Base-by-base conservation (phyloP, 179 eudicot genomes). In the Heliamphora pulchella region DNA sequence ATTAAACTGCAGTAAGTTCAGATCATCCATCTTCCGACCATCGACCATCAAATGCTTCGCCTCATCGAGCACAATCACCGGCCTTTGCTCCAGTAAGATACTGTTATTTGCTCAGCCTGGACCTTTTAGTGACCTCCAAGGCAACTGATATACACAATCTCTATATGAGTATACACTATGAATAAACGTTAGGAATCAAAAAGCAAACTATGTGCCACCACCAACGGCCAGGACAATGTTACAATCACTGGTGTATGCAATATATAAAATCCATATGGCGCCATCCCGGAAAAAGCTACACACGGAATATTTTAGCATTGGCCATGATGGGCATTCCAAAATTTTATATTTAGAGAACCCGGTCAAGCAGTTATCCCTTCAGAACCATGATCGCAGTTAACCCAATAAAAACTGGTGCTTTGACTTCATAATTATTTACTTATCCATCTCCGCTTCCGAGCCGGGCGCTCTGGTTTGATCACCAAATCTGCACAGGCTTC, bases 381-480 rank as follows among this genome's bases (percentile, higher is more conserved):
- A 22, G 31, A 58, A 46, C 3, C 62, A 20, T 51, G 47, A 58
- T 71, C 9, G 67, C 44, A 51, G 14, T 3, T 9, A 8, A 59
- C 62, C 46, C 31, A 51, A 46, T 0, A n/a, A 72, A 50, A 72
- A 59, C 51, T 44, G 31, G 58, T 46, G 50, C 50, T 48, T 59
- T n/a, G 14, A 63, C 44, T 43, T 53, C 61, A 3, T 0, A 78
- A 43, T 76, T 71, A 93, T 86, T 85, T 91, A 75, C 92, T 86
- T 39, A 89, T 85, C 98, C 98, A 94, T 75, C 93, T 87, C 70
- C 98, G 89, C 78, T 91, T 94, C 81, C 98, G 81, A 76, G 98
- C 84, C 43, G 96, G 98, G 47, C 98, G 91, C 87, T 93, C 98
- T 17, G 80, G 88, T 81, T 94, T 94, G 76, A 94, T 86, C 68